Evolutionary conservation across 2,329 filamentous ascomycete genomes (phyloP), one percentile per base, ranked within the genome.

Genomic region (Arthrinium puccinioides): DNA sequence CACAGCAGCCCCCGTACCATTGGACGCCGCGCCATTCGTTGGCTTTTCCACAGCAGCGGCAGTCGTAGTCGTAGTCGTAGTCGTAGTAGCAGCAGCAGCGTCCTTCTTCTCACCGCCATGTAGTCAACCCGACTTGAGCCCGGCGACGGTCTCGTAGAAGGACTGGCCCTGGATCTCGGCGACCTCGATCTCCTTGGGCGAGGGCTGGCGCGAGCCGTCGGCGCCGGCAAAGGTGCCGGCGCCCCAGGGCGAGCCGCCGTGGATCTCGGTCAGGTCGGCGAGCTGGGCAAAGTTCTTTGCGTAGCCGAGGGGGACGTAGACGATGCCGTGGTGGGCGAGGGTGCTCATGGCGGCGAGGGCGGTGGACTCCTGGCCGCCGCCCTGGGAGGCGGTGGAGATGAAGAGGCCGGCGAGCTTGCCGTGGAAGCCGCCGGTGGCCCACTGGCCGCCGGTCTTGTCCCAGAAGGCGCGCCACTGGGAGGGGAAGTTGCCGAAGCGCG

Each of bases 301-400:
- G 73, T 94, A 97, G 39, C 92, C 92, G 38, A 97, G 74, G 33
- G 92, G 92, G n/a, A 97, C 88, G 62, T 84, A 97, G 72, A 92
- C 83, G 68, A 97, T 84, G 55, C 92, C 92, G 71, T 97, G 92
- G 69, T 97, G 92, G 43, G 82, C 63, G 38, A 97, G 71, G 14
- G 90, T 97, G 56, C 82, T 87, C 77, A 97, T 79, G 59, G 82
- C 69, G 23, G 82, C 72, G 46, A 96, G 68, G 50, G 76, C 82
- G 32, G 92, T 98, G 40, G 79, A 82, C 70, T 98, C 92, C 70
- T 98, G 92, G 46, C 92, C 92, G 60, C 92, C 92, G 44, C 92
- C 92, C 38, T 70, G 70, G 40, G 81, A 83, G 43, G 71, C 88
- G n/a, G 87, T 94, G 45, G 82, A 87, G 63, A 98, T 66, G 75